Evolutionary conservation across 169 alveolate species (phyloP).

Genomic region (Plasmodium adleri): DNA sequence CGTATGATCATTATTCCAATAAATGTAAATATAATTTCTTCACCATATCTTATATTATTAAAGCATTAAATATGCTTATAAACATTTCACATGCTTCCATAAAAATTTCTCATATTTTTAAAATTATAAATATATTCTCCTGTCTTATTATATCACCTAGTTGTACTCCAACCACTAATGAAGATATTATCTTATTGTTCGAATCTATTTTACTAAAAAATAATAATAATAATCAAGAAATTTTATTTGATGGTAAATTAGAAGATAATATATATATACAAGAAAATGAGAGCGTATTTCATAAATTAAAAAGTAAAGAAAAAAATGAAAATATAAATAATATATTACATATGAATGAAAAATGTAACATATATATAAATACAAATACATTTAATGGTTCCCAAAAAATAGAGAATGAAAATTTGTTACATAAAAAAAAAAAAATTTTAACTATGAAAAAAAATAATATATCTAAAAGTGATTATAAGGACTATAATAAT

Average conservation of each 20-base stretch:
- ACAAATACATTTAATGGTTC: neutral
- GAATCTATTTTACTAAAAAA: slow-evolving; percentile 45
- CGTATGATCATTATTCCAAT: neutral
- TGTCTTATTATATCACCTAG: slow-evolving; percentile 41
- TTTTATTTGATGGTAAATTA: neutral
- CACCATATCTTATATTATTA: slow-evolving; percentile 33
- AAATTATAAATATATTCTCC: slow-evolving; percentile 44
- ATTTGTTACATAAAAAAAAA: neutral
- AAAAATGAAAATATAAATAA: neutral
- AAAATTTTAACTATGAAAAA: neutral
- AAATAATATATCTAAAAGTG: neutral
- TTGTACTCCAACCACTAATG: slow-evolving; percentile 19
- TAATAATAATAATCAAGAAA: neutral
- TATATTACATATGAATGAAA: neutral
- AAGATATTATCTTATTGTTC: slow-evolving; percentile 35
- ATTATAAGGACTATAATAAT: neutral
- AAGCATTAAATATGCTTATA: slow-evolving; percentile 66
- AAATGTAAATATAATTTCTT: slow-evolving; percentile 23
- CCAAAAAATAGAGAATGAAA: neutral
- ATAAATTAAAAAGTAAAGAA: slow-evolving; percentile 6
- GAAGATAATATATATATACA: neutral
- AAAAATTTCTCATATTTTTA: slow-evolving; percentile 44
- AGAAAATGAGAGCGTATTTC: neutral
- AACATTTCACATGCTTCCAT: slow-evolving; percentile 30
- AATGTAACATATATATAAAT: too few relatives aligned